A percentile compares a stretch with the other conserved stretches of the same genome.
phyloP scores from a whole-genome alignment of 2,329 filamentous ascomycete genomes.

The Beauveria sp. region DNA sequence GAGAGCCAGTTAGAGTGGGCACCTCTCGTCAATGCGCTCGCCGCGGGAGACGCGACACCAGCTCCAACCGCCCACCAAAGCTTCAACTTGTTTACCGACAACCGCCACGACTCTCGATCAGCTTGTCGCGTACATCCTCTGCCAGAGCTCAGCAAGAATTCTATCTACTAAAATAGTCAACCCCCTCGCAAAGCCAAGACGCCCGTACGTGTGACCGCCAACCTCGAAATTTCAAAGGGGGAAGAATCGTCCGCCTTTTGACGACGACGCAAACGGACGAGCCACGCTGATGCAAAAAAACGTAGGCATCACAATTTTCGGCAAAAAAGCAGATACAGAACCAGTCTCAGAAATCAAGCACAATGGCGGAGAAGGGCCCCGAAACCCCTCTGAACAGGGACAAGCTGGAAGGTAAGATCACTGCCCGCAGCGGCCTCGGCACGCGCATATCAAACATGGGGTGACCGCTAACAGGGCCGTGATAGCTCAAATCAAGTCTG shows the following conservation, averaged over 20 bases:
- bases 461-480: neutral
- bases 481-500: constrained; percentile 91
- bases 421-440: neutral
- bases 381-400: constrained; percentile 50
- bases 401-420: constrained; percentile 64
- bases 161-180: no score
- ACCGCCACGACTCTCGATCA: neutral
- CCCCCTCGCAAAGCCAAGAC: neutral
- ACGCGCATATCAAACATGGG: neutral
- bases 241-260: neutral
- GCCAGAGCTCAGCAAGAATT: neutral
- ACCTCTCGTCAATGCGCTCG: neutral
- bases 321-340: neutral
- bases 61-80: neutral
- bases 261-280: neutral
- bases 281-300: neutral
- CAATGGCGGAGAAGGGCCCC: constrained; percentile 33
- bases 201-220: constrained; percentile 1
- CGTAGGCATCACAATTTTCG: neutral
- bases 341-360: neutral
- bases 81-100: neutral
- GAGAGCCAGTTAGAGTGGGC: neutral
- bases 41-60: neutral
- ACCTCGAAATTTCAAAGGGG: neutral
- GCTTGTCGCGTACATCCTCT: neutral